Evolutionary conservation across 495 filamentous ascomycete genomes (phyloP), one percentile per base, ranked within the genome.

Genomic region (Lentithecium fluviatile): DNA sequence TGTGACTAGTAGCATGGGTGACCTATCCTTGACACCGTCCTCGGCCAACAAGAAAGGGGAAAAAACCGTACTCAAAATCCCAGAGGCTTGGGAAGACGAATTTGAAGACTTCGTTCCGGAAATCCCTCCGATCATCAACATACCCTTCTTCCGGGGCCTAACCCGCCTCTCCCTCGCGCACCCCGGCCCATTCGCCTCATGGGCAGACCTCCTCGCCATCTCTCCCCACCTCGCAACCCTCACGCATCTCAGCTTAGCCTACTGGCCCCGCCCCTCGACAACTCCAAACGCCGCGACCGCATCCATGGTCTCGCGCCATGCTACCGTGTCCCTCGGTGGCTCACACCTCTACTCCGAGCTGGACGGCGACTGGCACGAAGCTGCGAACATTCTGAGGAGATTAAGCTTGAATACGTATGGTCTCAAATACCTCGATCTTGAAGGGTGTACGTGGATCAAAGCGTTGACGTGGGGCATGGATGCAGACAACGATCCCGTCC

Each of bases 181-280:
- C 53, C 79, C 79, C 0, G 67, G 62, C 19, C 55, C 52, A 13
- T 54, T 62, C 19, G 79, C 80, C 8, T 88, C 82, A 25, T 94
- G 90, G 90, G 78, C 80, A 13, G 77, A 82, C 6, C 80, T 94
- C 21, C 75, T 93, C 12, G 59, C 75, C 4, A 71, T 92, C n/a
- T 75, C 85, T 0, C 72, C 79, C 0, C 82, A 83, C 48, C 70
- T 90, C 0, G 77, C 83, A 0, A 83, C 76, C 0, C 75, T 94
- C 37, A 92, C 89, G 0, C 87, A 94, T 60, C 80, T 95, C 2
- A 90, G 85, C 25, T 75, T 95, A 4, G 86, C 88, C 10, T 82
- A 87, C 70, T 96, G 91, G 91, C 90, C 91, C 1, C 75, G 80
- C 19, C 91, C 91, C 0, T 88, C 88, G 87, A 60, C 21, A 15